Base-by-base conservation (phyloP, 331 rosid species). In the Malus hybrid region DNA sequence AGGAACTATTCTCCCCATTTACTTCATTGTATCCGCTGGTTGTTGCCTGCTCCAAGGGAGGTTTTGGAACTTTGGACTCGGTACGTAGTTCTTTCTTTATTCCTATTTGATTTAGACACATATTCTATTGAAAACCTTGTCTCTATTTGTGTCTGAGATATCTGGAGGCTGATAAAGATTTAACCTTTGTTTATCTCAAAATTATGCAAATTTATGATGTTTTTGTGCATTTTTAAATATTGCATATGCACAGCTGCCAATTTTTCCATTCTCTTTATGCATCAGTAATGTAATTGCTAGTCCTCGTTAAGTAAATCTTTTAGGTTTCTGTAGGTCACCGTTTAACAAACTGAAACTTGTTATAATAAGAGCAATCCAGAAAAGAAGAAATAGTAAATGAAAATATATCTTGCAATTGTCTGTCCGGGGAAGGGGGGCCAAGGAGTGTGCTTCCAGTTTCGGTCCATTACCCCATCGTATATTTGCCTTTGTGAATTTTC, bases 1-100 rank as follows among this genome's bases (percentile, higher is more conserved):
- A 79, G 74, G 96, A 92, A 71, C 67, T 95, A 74, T 90, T 95
- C 84, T 92, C 92, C 71, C 99, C 99, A 50, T 95, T 95, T 77
- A 89, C 93, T 73, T 90, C 97, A 77, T 88, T 95, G 78, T 76
- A 85, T 80, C 97, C 98, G 7, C 82, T 95, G 86, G 97, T 86
- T 72, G 46, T 82, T 79, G 98, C 97, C 4, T 92, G 97, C 86
- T 88, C 93, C 80, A 89, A 85, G 85, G 91, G 84, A 81, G 98
- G 99, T 73, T 95, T 90, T 79, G 99, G 90, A 86, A 92, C 93
- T 75, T 85, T 95, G 80, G 99, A 95, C 80, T 46, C 85, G 19
- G 99, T 95, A 89, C 61, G 88, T 87, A 75, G 75, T 82, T 77
- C 76, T 79, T 79, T 79, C 70, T 46, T 46, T 81, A 79, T 66